Base-by-base conservation (phyloP, 345 rosid genomes). In the Acer campestre region DNA sequence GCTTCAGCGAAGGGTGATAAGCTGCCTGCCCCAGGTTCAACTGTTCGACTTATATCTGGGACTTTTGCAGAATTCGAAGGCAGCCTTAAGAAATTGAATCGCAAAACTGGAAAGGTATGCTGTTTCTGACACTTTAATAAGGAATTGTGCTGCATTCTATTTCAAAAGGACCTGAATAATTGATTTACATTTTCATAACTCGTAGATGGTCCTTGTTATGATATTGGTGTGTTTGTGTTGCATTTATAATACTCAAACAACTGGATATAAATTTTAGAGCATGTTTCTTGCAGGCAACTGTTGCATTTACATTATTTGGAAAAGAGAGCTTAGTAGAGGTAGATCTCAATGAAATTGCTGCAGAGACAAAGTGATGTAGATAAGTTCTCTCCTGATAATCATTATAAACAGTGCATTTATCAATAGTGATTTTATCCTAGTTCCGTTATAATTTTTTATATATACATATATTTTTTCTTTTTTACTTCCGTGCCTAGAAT, bases 241-340 rank as follows among this genome's bases (percentile, higher is more conserved):
- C 29, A 23, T 53, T 44, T 48, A 49, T 63, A 42, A 16, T 58
- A 7, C 61, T 58, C 18, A 55, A 55, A 25, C 11, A 17, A n/a
- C 61, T 27, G 3, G 18, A n/a, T 25, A 23, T 10, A 66, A 66
- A 9, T 12, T 66, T 35, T 56, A 13, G 49, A 29, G n/a, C 13
- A 40, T 70, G 64, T 70, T 82, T 75, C 73, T 83, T 89, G 84
- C 90, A 93, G 99, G 98, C 89, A 80, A 95, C 96, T 6, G 97
- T 95, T 75, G 92, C 80, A 46, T 84, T 95, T 72, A 88, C 93
- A 20, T 81, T 93, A 69, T 92, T 95, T 77, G 97, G 99, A 51
- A 95, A 92, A 84, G 99, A 95, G 81, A 93, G 88, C 61, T 78
- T 91, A 35, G 94, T 91, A 53, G 99, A 95, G 64, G 67, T 93